Conservation (phyloP, 345 rosid species). For the Corymbia maculata region DNA sequence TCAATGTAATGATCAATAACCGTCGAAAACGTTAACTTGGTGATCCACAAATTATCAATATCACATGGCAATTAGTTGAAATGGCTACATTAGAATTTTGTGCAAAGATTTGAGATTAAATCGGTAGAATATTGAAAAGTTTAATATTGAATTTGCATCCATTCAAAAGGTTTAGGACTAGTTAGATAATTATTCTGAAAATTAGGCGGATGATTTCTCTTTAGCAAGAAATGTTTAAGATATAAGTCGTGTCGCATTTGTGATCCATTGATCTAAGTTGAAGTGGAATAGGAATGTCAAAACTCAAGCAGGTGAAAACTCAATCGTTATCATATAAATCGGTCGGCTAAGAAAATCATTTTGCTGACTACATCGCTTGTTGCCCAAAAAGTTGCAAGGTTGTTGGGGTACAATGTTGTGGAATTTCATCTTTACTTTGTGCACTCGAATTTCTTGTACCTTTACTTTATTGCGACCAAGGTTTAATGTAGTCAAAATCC, state of each 20-base stretch:
- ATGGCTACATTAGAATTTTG: neutral
- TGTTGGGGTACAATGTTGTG: neutral
- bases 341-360: neutral
- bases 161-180: neutral
- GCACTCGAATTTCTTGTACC: neutral
- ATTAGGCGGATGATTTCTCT: too few relatives aligned
- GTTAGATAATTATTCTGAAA: too few relatives aligned
- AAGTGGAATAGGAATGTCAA: neutral
- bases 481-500: neutral
- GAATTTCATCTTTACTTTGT: too few relatives aligned
- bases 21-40: neutral
- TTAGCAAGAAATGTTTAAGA: neutral
- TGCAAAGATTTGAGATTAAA: neutral
- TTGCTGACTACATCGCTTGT: neutral
- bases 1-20: too few relatives aligned
- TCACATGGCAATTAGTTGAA: neutral
- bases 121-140: neutral
- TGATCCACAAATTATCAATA: neutral
- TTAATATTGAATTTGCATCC: accelerated
- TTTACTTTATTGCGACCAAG: neutral
- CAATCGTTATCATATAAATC: neutral
- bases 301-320: neutral
- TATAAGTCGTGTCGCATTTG: neutral
- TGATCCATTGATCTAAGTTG: neutral
- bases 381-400: neutral